phyloP scores from a whole-genome alignment of 73 alveolate species.

The Uronychia binucleata region DNA sequence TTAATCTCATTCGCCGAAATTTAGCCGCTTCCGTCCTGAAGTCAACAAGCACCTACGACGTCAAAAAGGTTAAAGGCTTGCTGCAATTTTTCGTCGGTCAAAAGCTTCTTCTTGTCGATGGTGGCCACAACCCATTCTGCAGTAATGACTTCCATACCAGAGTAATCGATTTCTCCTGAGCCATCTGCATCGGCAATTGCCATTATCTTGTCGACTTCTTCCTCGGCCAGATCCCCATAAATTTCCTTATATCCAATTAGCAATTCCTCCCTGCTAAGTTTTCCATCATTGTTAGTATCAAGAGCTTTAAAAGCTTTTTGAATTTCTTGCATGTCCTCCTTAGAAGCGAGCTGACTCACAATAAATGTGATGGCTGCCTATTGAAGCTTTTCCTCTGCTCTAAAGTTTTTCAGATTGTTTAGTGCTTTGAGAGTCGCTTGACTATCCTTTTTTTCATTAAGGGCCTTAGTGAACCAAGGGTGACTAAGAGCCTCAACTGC shows the following conservation, averaged over 20 bases:
- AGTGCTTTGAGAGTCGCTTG: slow-evolving; percentile 28
- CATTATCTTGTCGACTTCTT: slow-evolving; percentile 64
- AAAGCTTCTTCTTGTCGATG: slow-evolving; percentile 72
- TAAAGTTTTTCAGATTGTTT: slow-evolving; percentile 10
- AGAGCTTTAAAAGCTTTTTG: slow-evolving; percentile 70
- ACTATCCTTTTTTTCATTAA: slow-evolving; percentile 2
- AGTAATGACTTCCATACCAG: too few relatives aligned
- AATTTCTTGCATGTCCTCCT: slow-evolving; percentile 64
- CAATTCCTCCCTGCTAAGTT: slow-evolving; percentile 76
- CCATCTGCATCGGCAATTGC: slow-evolving; percentile 57
- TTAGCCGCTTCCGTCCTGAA: slow-evolving; percentile 46
- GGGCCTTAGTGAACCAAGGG: slow-evolving; percentile 55
- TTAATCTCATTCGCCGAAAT: slow-evolving; percentile 69
- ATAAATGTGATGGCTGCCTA: slow-evolving; percentile 46
- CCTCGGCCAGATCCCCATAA: slow-evolving; percentile 57
- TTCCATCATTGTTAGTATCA: slow-evolving; percentile 76
- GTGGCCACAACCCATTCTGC: slow-evolving; percentile 89
- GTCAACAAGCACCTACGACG: slow-evolving; percentile 45
- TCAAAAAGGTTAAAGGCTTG: slow-evolving; percentile 88
- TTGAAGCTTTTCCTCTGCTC: slow-evolving; percentile 27
- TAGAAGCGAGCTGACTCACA: slow-evolving; percentile 57
- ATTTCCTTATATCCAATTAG: slow-evolving; percentile 48
- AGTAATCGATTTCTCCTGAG: slow-evolving; percentile 80
- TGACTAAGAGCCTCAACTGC: slow-evolving; percentile 81
- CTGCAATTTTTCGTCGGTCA: slow-evolving; percentile 71